Percentiles rank a stretch among this genome's conserved stretches.
phyloP scores from a whole-genome alignment of 331 rosid species.

The Quercus lobata region DNA sequence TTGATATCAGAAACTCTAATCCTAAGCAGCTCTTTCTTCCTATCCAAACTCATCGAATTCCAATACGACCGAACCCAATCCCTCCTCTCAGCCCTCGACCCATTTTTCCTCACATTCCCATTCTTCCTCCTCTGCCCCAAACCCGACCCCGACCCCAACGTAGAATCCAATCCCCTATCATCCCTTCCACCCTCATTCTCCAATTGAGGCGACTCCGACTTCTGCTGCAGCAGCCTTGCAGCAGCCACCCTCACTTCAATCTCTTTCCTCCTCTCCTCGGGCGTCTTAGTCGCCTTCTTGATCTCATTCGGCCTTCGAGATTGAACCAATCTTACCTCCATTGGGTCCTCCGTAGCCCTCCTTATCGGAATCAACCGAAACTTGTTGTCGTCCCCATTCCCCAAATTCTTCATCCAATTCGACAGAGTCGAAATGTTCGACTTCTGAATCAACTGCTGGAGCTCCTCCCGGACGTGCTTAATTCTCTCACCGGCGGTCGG shows the following conservation, averaged over 20 bases:
- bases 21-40: conserved; percentile 72
- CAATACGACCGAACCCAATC: conserved; percentile 67
- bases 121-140: conserved; percentile 42
- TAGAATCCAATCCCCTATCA: conserved; percentile 51
- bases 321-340: conserved; percentile 76
- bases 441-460: conserved; percentile 80
- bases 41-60: conserved; percentile 57
- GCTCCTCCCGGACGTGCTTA: conserved; percentile 64
- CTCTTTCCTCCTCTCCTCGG: conserved; percentile 81
- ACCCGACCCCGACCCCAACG: conserved; percentile 45
- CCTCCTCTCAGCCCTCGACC: conserved; percentile 66
- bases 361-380: conserved; percentile 74
- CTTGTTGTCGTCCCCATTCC: conserved; percentile 80
- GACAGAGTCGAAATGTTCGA: conserved; percentile 67
- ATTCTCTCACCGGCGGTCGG: conserved; percentile 43
- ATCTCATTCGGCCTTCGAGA: conserved; percentile 88
- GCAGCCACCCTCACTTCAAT: conserved; percentile 90
- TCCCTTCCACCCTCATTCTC: conserved; percentile 49
- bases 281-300: conserved; percentile 86
- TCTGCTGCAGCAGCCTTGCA: conserved; percentile 83
- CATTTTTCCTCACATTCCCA: conserved; percentile 50
- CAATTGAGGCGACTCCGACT: conserved; percentile 53
- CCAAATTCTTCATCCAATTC: conserved; percentile 85
- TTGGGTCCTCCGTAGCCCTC: conserved; percentile 72
- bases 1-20: conserved; percentile 57